Evolutionary conservation across 2,329 filamentous ascomycete genomes (phyloP).

Genomic region (Anisogramma anomala): DNA sequence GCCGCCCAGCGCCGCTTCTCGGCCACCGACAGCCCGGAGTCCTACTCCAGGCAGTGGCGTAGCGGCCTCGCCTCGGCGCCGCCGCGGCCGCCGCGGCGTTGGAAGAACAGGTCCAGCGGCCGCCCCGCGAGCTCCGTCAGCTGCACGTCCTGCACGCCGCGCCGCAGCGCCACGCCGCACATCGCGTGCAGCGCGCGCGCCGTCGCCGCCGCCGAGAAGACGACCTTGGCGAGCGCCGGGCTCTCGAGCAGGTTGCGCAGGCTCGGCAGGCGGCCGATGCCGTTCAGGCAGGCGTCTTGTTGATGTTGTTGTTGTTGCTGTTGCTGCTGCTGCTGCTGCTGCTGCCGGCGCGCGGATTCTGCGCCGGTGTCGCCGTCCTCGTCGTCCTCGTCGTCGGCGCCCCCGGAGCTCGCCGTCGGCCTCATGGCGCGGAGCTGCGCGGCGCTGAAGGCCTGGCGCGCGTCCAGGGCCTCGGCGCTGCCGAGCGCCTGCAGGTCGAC

Average conservation of each 20-base stretch:
- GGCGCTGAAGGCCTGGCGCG: neutral
- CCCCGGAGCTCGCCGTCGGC: neutral
- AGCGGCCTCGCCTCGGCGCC: neutral
- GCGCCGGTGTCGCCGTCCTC: too few relatives aligned
- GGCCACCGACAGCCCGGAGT: conserved; percentile 1
- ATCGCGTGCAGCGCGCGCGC: neutral
- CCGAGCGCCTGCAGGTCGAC: neutral
- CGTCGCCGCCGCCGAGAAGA: neutral
- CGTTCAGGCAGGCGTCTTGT: neutral
- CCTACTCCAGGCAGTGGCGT: conserved; percentile 5
- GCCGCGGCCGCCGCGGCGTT: neutral
- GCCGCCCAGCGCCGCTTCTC: conserved; percentile 3
- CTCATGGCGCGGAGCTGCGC: neutral
- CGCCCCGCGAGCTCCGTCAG: conserved; percentile 1
- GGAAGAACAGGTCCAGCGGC: neutral
- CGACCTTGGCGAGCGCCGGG: neutral
- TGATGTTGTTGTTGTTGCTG: neutral
- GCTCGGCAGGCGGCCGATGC: neutral
- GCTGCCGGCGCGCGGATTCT: too few relatives aligned
- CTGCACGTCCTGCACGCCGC: conserved; percentile 2
- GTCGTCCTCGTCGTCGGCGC: too few relatives aligned
- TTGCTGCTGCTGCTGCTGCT: too few relatives aligned
- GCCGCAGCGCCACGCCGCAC: neutral
- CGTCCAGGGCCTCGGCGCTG: neutral
- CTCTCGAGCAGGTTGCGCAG: neutral